Base-by-base conservation (phyloP, 208 protist species). In the Endotrypanum monterogeii region DNA sequence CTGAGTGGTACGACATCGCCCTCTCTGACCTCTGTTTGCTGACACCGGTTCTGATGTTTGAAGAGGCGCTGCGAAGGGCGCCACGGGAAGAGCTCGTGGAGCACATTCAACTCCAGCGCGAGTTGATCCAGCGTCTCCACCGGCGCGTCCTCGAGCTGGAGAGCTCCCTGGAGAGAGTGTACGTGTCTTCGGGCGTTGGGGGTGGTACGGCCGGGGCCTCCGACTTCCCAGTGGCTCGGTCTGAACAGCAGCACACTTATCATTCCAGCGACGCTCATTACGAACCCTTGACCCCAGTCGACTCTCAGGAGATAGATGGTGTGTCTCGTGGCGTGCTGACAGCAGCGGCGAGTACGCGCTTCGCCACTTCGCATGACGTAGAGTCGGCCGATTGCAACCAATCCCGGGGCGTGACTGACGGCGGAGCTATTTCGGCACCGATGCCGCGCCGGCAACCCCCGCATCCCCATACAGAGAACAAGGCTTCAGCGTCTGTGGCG, bases 41-140 rank as follows among this genome's bases (percentile, higher is more conserved):
- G 11, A 7, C n/a, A n/a, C 9, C 16, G 41, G 20, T 35, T 12
- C 20, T 25, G 28, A 82, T 77, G 76, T 77, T 83, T 30, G 78
- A 89, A 18, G 76, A 87, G 23, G 67, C 73, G 11, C 56, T 92
- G 1, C 65, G 46, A 25, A 62, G 68, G 35, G 89, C 89, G 14
- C 83, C 71, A 11, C 79, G 85, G 0, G 86, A 88, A 74, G 89
- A 94, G 70, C 79, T 91, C 3, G 62, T 88, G 30, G 77, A 85
- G 51, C 86, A 91, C 74, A 82, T 94, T 56, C 74, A 63, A 28
- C 78, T 87, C 0, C 89, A 94, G 74, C 83, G 85, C 8, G 81
- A 83, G 56, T 63, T 94, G 46, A 94, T 94, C 69, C 78, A 83
- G 18, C 84, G 86, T 14, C 80, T 94, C 37, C 83, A 91, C 65